These are phyloP conservation scores for Agaricales sp. DNA, from an alignment of 1,284 basidiomycete species.

Conservation along the genomic window DNA sequence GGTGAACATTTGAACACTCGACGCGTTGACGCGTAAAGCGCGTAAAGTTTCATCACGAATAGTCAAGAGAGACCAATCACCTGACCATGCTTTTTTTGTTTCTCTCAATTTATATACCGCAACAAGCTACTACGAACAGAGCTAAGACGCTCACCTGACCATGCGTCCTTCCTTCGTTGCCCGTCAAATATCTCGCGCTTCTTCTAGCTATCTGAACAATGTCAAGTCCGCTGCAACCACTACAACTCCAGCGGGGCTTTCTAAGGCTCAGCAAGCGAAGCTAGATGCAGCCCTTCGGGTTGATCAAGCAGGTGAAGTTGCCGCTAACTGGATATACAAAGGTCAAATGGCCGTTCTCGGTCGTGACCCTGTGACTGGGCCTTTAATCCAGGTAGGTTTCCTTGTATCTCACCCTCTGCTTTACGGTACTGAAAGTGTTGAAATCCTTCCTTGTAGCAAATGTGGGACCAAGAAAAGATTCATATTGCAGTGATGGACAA, in stretches of 20 bases:
- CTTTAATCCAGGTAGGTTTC: constrained; percentile 62
- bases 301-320: constrained; percentile 89
- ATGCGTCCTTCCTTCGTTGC: background rate
- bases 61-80: too few relatives aligned
- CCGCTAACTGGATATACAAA: constrained; percentile 88
- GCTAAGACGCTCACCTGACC: background rate
- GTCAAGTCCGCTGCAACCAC: constrained; percentile 20
- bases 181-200: background rate
- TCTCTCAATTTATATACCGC: too few relatives aligned
- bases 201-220: background rate
- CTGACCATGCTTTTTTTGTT: too few relatives aligned
- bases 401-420: constrained; percentile 5
- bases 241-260: constrained; percentile 38
- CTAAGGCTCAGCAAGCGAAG: constrained; percentile 32
- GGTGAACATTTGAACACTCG: too few relatives aligned
- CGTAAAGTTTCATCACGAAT: too few relatives aligned
- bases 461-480: constrained; percentile 97
- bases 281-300: constrained; percentile 69
- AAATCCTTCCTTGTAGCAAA: constrained; percentile 44
- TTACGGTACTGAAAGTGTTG: background rate
- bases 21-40: too few relatives aligned
- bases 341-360: constrained; percentile 73
- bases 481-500: constrained; percentile 83
- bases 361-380: constrained; percentile 47
- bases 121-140: too few relatives aligned